Conservation (phyloP, 1,139 yeast species). For the Saccharomyces hybrid region DNA sequence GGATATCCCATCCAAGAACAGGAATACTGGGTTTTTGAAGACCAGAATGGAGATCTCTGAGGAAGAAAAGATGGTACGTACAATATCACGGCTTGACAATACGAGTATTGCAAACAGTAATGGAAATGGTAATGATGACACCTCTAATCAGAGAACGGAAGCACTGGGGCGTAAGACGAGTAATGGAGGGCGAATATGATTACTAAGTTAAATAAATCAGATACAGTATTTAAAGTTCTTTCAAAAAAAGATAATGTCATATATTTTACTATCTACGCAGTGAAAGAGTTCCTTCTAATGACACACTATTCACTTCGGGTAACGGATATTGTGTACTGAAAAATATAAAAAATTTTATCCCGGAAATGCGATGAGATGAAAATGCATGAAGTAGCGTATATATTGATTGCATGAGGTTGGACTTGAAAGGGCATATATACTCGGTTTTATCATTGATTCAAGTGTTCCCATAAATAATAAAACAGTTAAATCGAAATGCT, state of each 20-base stretch:
- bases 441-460: background rate
- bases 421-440: background rate
- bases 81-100: conserved; percentile 8
- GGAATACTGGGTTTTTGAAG: conserved; percentile 22
- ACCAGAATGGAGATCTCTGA: conserved; percentile 31
- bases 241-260: background rate
- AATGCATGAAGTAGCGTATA: background rate
- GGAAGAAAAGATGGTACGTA: conserved; percentile 21
- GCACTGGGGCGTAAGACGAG: background rate
- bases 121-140: background rate
- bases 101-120: conserved; percentile 9
- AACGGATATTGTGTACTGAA: background rate
- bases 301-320: background rate
- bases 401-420: background rate
- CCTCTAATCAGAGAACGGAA: background rate
- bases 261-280: background rate
- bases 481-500: conserved; percentile 39
- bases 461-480: background rate
- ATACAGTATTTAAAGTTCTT: background rate
- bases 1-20: conserved; percentile 29
- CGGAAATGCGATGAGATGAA: conserved; percentile 8
- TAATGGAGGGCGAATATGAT: background rate
- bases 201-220: background rate
- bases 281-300: background rate
- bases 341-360: background rate